Evolutionary conservation across 495 filamentous ascomycete species (phyloP), one percentile per base, ranked within the genome.

Genomic region (Achaetomiella virescens): DNA sequence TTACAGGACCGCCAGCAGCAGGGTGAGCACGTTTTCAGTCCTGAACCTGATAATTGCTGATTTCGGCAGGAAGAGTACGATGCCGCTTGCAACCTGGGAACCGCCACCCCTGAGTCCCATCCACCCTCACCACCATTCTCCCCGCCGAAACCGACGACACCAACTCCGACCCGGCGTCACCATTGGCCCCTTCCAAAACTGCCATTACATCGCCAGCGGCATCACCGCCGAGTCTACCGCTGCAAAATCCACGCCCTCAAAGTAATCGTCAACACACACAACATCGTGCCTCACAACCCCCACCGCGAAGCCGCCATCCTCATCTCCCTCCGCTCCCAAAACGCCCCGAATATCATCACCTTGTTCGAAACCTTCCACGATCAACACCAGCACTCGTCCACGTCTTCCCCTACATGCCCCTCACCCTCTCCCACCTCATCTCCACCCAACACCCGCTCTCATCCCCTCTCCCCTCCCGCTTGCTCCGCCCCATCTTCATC

Each of bases 161-260:
- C 18, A 61, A 60, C 37, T 48, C 45, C 29, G 65, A 61, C 37
- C 65, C 66, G 75, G 79, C n/a, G 76, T 82, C 47, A 65, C 66
- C 9, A 85, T 97, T 61, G 93, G 93, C 7, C 70, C 69, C 29
- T 96, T 92, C 66, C 65, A 63, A 22, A 75, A 83, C 43, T 95
- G 89, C 64, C 74, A 81, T 22, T 85, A 88, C 67, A 70, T 88
- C 61, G 80, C 76, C 49, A 82, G 83, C 54, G 93, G 95, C 22
- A 73, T 93, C 8, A 91, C 90, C 64, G 93, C 93, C 24, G 81
- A 81, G 84, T 99, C 45, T 97, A 92, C 73, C 60, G 69, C 49
- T 69, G 68, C 61, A 46, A 71, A 40, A 44, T 82, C 9, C 76
- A 86, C 8, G 92, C 93, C n/a, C 72, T 98, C 25, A 98, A 98